Base-by-base conservation (phyloP, 1,284 basidiomycete genomes). In the Apiotrichum brassicae region DNA sequence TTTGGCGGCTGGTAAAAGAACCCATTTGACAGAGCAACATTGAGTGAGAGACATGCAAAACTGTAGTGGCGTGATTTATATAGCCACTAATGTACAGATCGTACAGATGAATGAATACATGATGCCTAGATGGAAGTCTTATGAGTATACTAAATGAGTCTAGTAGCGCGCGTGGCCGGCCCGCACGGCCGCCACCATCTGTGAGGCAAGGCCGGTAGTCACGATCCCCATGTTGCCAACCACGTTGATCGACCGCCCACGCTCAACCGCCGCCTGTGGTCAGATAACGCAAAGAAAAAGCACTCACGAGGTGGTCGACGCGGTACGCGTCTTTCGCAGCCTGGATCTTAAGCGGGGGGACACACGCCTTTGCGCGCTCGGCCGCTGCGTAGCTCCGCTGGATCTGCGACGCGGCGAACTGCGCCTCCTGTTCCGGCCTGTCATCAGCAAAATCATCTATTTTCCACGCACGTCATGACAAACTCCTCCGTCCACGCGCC, bases 271-370 rank as follows among this genome's bases (percentile, higher is more conserved):
- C 6, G 40, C 40, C 40, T 42, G 40, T 6, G 26, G n/a, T 30
- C 37, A 37, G 18, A 22, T 19, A 37, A 22, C 47, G 33, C 33
- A 14, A n/a, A n/a, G 13, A 34, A 7, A 8, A 11, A 16, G 18
- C 18, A 58, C 61, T 54, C 48, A 61, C 61, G 5, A 44, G 33
- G 13, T 53, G 40, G 40, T 64, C 61, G 6, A 57, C 49, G 22
- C 52, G 48, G 30, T 62, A 63, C 24, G 55, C 54, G 45, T 64
- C 63, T 45, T 61, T 61, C 3, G 58, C 55, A 32, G 55, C 59
- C 49, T 64, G 63, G 23, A 63, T 41, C 40, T 57, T 57, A 13
- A 64, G 57, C n/a, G 61, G 53, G 26, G 48, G 39, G 25, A 18
- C 25, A 16, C 22, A 25, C 8, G 30, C 46, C 23, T 37, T 38